These are phyloP conservation scores for Yarrowia sp. DNA, from an alignment of 805 yeast species.

Conservation along the genomic window DNA sequence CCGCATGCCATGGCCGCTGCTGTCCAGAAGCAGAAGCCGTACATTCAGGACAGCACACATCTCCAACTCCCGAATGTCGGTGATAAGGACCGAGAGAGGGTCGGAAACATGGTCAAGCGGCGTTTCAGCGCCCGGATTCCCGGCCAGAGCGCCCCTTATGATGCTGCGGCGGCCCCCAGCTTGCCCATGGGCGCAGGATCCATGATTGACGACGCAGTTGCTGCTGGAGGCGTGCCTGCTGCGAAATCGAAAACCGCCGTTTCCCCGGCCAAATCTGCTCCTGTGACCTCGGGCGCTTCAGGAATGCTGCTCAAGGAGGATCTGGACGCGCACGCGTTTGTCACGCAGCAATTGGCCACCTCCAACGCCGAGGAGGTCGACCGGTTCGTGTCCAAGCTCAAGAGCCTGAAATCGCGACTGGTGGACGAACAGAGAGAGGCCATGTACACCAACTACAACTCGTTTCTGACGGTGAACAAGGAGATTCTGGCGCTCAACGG, in stretches of 20 bases:
- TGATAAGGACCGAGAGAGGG: slow-evolving; percentile 44
- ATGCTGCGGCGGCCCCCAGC: slow-evolving; percentile 70
- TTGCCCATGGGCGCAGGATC: slow-evolving; percentile 77
- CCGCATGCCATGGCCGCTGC: slow-evolving; percentile 32
- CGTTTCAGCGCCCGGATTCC: slow-evolving; percentile 45
- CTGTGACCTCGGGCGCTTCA: slow-evolving; percentile 13
- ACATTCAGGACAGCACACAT: slow-evolving; percentile 39
- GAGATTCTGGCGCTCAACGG: slow-evolving; percentile 69
- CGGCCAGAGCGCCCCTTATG: slow-evolving; percentile 73
- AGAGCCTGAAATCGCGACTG: slow-evolving; percentile 58
- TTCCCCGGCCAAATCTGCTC: slow-evolving; percentile 30
- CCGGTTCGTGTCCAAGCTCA: slow-evolving; percentile 64
- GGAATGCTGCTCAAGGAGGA: slow-evolving; percentile 41
- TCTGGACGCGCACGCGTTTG: slow-evolving; percentile 59
- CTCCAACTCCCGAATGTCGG: slow-evolving; percentile 44
- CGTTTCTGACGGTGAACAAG: slow-evolving; percentile 50
- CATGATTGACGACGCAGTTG: slow-evolving; percentile 62
- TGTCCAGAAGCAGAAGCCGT: slow-evolving; percentile 39
- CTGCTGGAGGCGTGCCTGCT: neutral
- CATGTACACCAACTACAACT: slow-evolving; percentile 47
- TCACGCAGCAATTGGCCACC: slow-evolving; percentile 60
- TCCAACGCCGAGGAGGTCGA: slow-evolving; percentile 78
- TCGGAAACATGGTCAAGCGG: slow-evolving; percentile 45
- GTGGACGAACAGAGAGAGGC: slow-evolving; percentile 50
- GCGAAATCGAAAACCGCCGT: neutral